Evolutionary conservation across 495 filamentous ascomycete species (phyloP), one percentile per base, ranked within the genome.

Genomic region (Penicillium coffeae): DNA sequence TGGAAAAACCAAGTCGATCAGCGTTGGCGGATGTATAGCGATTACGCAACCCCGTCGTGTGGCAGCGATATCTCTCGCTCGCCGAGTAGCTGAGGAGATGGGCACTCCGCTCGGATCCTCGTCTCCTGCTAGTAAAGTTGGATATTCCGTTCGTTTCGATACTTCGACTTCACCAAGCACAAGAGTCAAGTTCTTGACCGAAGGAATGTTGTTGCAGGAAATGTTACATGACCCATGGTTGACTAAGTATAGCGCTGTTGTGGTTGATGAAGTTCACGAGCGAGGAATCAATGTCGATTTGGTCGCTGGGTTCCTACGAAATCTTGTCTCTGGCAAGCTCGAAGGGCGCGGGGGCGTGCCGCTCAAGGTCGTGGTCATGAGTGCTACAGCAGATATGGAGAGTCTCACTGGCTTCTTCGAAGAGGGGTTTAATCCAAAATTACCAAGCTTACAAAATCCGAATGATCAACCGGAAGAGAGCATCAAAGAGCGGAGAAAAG

Each of bases 221-320:
- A 84, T 97, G 73, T 67, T 97, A 36, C 78, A 85, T 45, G 94
- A 97, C 64, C 89, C 92, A 2, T 74, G 81, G 64, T 70, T 99
- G 54, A 79, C 75, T 21, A 80, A 86, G 57, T 99, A 99, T 62
- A 92, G 88, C 52, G 89, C 86, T 1, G 77, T 99, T 2, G 77
- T 97, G 40, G 88, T 99, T 8, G 94, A 99, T 70, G 94, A 99
- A 60, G 90, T 97, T 2, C 94, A 99, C 69, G 94, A 99, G 68
- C 78, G 94, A 46, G 94, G 92, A 46, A 81, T 95, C n/a, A 95
- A 96, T 58, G 92, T 96, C 13, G 94, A 99, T 72, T 66, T 97
- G 40, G 71, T 94, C 0, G 73, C 89, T 41, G 94, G 94, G 0
- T 97, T 99, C 55, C 66, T 97, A 51, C 88, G 84, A 59, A 85